These are phyloP conservation scores for Bremia lactucae DNA, from an alignment of 352 stramenopile species.

Conservation along the genomic window DNA sequence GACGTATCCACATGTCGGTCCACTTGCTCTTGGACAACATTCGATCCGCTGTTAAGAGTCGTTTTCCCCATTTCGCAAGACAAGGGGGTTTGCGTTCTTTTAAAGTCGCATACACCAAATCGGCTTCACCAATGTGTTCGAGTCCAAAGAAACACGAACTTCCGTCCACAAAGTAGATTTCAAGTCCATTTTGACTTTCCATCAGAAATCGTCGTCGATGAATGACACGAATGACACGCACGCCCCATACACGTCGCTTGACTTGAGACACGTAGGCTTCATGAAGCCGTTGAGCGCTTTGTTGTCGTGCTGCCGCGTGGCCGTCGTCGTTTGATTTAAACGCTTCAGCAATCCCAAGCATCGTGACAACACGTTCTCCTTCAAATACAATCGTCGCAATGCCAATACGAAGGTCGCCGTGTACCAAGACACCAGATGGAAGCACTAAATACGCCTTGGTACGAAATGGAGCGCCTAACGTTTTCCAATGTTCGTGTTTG, in stretches of 20 bases:
- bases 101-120: conserved; percentile 70
- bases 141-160: conserved; percentile 72
- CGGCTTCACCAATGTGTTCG: conserved; percentile 47
- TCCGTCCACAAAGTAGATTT: conserved; percentile 82
- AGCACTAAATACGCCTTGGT: conserved; percentile 74
- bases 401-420: conserved; percentile 63
- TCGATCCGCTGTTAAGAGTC: conserved; percentile 51
- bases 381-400: conserved; percentile 71
- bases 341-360: conserved; percentile 46
- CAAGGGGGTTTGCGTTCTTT: conserved; percentile 75
- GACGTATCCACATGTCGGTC: conserved; percentile 81
- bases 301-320: conserved; percentile 17
- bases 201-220: conserved; percentile 67
- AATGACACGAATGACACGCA: conserved; percentile 73
- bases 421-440: conserved; percentile 58
- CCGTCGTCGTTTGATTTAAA: conserved; percentile 34
- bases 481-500: conserved; percentile 62
- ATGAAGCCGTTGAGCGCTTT: conserved; percentile 26
- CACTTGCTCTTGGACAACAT: conserved; percentile 77
- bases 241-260: conserved; percentile 62
- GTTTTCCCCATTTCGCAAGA: conserved; percentile 66
- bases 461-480: conserved; percentile 43
- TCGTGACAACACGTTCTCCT: conserved; percentile 57
- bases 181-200: conserved; percentile 56
- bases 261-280: conserved; percentile 58